These are phyloP conservation scores for Aureobasidium mangrovei DNA, from an alignment of 2,329 filamentous ascomycete genomes.

Conservation along the genomic window DNA sequence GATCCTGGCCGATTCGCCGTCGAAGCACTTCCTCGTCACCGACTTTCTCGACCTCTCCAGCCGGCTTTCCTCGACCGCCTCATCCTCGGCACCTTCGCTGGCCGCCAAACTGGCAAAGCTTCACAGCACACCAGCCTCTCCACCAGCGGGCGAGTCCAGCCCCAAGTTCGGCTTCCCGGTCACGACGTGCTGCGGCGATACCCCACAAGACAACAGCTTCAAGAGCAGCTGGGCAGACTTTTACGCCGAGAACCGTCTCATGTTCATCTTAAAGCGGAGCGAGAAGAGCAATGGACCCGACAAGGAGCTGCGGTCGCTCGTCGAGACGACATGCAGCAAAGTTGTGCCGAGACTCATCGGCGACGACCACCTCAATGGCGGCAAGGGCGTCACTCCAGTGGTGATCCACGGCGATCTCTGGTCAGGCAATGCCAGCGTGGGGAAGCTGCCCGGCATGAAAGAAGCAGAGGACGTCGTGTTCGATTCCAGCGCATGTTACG, in stretches of 20 bases:
- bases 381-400: slow-evolving; percentile 59
- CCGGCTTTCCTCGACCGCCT: slow-evolving; percentile 22
- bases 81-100: slow-evolving; percentile 44
- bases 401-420: slow-evolving; percentile 89
- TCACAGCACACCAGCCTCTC: slow-evolving; percentile 65
- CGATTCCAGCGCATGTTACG: slow-evolving; percentile 74
- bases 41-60: slow-evolving; percentile 65
- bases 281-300: slow-evolving; percentile 57
- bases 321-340: slow-evolving; percentile 52
- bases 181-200: slow-evolving; percentile 78
- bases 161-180: slow-evolving; percentile 77
- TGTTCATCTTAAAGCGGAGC: slow-evolving; percentile 52
- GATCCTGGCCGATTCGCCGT: slow-evolving; percentile 37
- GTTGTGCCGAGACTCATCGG: slow-evolving; percentile 73
- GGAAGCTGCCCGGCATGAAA: slow-evolving; percentile 48
- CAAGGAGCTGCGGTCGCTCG: slow-evolving; percentile 49
- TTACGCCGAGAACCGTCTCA: slow-evolving; percentile 67
- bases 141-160: slow-evolving; percentile 47
- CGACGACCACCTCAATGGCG: slow-evolving; percentile 53
- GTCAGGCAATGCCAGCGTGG: slow-evolving; percentile 71
- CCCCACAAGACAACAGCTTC: slow-evolving; percentile 70
- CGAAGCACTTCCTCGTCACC: slow-evolving; percentile 54
- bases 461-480: slow-evolving; percentile 67
- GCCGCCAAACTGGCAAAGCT: slow-evolving; percentile 70
- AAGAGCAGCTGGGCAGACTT: slow-evolving; percentile 73